phyloP scores from a whole-genome alignment of 2,329 filamentous ascomycete genomes.

The Sclerotinia glacialis region DNA sequence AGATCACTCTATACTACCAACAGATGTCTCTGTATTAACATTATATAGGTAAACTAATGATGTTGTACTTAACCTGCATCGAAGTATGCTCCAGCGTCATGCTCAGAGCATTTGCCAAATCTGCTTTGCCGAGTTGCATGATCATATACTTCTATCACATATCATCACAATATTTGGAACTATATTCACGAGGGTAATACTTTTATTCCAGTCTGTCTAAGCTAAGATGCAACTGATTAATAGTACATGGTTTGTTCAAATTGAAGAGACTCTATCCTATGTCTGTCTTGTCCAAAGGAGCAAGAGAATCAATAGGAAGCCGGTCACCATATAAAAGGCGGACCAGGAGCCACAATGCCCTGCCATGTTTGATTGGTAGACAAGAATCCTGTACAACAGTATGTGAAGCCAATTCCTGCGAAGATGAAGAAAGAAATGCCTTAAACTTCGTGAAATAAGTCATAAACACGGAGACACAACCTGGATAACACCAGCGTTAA shows the following conservation, averaged over 20 bases:
- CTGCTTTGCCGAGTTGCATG: background rate
- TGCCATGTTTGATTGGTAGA: constrained; percentile 19
- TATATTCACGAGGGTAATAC: background rate
- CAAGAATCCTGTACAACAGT: constrained; percentile 20
- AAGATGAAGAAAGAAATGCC: constrained; percentile 21
- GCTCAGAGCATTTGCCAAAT: background rate
- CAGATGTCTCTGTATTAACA: background rate
- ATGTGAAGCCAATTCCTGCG: constrained; percentile 22
- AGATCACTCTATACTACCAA: background rate
- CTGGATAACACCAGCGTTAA: background rate
- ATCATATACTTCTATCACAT: background rate
- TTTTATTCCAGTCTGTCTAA: constrained; percentile 18
- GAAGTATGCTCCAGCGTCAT: background rate
- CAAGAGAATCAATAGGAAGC: constrained; percentile 25
- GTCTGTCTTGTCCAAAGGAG: constrained; percentile 27
- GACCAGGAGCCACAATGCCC: constrained; percentile 20
- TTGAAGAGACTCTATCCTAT: constrained; percentile 24
- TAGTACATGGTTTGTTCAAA: constrained; percentile 22
- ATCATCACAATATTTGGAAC: background rate
- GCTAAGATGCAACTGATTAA: constrained; percentile 21
- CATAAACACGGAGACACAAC: constrained; percentile 14
- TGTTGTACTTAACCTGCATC: background rate
- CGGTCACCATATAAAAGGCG: constrained; percentile 8
- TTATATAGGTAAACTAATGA: background rate
- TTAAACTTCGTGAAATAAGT: constrained; percentile 15